Percentiles rank a stretch among this genome's conserved stretches.
Evolutionary conservation across 352 stramenopile genomes (phyloP).

Genomic region (Pythium diclinum): DNA sequence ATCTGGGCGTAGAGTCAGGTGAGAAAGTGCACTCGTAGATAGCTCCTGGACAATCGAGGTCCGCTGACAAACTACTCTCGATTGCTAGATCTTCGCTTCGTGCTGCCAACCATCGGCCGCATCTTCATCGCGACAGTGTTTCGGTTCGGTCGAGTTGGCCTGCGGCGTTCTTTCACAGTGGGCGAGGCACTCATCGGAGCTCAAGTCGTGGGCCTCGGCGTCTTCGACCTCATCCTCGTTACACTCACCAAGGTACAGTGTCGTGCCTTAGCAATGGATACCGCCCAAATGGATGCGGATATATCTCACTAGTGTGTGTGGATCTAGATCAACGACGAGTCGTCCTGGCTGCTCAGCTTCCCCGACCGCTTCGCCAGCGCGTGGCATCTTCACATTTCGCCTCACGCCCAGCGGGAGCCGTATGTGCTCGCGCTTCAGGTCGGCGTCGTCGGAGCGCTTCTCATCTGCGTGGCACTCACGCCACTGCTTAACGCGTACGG

Average conservation of each 20-base stretch:
- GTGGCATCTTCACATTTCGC: slow-evolving; percentile 17
- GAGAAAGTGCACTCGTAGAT: not conserved
- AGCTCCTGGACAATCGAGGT: not conserved
- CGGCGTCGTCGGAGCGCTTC: slow-evolving; percentile 43
- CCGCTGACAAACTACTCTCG: not conserved
- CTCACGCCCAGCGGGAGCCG: slow-evolving; percentile 28
- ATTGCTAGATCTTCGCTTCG: slow-evolving; percentile 29
- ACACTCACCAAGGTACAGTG: slow-evolving; percentile 38
- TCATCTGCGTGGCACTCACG: slow-evolving; percentile 45
- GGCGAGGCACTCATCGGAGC: slow-evolving; percentile 67
- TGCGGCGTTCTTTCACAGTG: slow-evolving; percentile 70
- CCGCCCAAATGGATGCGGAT: not conserved
- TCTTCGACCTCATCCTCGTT: slow-evolving; percentile 51
- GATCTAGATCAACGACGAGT: slow-evolving; percentile 5
- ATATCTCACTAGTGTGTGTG: not conserved
- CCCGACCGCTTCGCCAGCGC: slow-evolving; percentile 4
- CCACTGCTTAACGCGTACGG: slow-evolving; percentile 47
- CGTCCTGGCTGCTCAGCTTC: not conserved
- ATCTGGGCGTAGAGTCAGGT: slow-evolving; percentile 26
- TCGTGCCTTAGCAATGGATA: not conserved
- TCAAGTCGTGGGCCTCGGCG: slow-evolving; percentile 49
- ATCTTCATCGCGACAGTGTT: slow-evolving; percentile 37
- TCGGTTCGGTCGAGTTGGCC: slow-evolving; percentile 34
- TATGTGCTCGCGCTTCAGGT: slow-evolving; percentile 58
- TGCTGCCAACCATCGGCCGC: slow-evolving; percentile 38